These are phyloP conservation scores for Verbena officinalis DNA, from an alignment of 257 asterid genomes.

Conservation along the genomic window DNA sequence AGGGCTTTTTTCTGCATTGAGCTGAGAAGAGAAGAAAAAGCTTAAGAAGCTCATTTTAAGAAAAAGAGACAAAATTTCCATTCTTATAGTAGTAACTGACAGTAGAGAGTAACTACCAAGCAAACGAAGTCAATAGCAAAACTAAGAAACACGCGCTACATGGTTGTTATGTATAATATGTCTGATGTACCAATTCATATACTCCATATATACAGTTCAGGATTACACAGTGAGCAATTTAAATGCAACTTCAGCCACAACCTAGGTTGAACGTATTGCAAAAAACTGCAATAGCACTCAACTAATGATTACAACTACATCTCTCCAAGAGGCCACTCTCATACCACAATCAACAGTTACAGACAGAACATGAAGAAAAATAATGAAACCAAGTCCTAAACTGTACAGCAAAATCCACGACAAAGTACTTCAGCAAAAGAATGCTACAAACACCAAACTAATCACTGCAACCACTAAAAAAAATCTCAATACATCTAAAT, in stretches of 20 bases:
- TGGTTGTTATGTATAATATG: neutral
- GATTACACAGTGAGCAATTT: neutral
- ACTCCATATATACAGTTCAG: slow-evolving; percentile 12
- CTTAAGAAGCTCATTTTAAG: slow-evolving; percentile 7
- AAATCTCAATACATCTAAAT: slow-evolving; percentile 2
- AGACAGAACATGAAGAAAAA: neutral
- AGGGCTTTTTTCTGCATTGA: slow-evolving; percentile 95
- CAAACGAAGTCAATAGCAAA: slow-evolving; percentile 1
- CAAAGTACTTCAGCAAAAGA: neutral
- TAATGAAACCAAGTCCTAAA: neutral
- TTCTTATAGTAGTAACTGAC: slow-evolving; percentile 6
- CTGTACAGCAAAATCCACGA: slow-evolving; percentile 16
- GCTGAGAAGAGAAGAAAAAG: slow-evolving; percentile 53
- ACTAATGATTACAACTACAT: neutral
- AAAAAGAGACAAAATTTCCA: neutral
- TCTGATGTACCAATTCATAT: neutral
- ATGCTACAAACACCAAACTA: neutral
- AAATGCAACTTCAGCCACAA: neutral
- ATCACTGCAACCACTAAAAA: neutral
- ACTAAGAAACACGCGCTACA: neutral
- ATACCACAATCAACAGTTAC: neutral
- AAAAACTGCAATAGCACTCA: slow-evolving; percentile 6
- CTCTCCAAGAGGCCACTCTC: neutral
- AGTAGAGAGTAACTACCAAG: slow-evolving; percentile 13
- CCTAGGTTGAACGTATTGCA: slow-evolving; percentile 8